These are phyloP conservation scores for Ganoderma leucocontextum DNA, from an alignment of 1,284 basidiomycete genomes.

Conservation along the genomic window DNA sequence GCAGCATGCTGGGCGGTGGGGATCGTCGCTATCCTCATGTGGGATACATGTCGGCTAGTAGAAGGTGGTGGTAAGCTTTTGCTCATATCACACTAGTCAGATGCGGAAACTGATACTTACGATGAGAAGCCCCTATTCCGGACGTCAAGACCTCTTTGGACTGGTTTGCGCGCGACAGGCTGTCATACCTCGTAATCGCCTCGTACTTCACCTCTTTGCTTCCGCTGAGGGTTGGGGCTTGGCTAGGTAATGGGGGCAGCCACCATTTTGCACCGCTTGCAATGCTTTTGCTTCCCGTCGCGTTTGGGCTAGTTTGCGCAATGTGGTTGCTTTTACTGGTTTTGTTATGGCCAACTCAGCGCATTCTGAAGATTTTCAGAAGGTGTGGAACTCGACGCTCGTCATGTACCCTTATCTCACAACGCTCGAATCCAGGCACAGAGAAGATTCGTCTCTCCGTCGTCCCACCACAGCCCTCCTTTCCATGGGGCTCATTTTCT, in stretches of 20 bases:
- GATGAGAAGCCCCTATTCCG: conserved; percentile 50
- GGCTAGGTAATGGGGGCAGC: conserved; percentile 67
- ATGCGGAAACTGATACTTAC: conserved; percentile 1
- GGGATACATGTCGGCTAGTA: conserved; percentile 54
- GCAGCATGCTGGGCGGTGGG: conserved; percentile 76
- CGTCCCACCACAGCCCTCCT: conserved; percentile 54
- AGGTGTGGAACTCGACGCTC: conserved; percentile 46
- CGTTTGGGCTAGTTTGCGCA: conserved; percentile 66
- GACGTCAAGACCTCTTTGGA: conserved; percentile 56
- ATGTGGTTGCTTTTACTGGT: conserved; percentile 55
- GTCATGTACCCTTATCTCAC: neutral
- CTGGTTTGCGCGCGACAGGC: conserved; percentile 47
- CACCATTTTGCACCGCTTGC: conserved; percentile 59
- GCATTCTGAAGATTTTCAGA: conserved; percentile 38
- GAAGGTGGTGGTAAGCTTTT: conserved; percentile 44
- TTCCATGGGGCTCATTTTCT: conserved; percentile 69
- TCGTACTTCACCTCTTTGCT: conserved; percentile 59
- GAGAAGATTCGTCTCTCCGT: conserved; percentile 48
- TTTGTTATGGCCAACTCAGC: conserved; percentile 30
- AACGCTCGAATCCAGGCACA: conserved; percentile 36
- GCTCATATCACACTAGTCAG: conserved; percentile 17
- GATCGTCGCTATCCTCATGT: conserved; percentile 64
- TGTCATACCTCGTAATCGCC: conserved; percentile 52
- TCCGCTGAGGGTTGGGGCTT: conserved; percentile 61
- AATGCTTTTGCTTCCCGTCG: conserved; percentile 60